These are phyloP conservation scores for Gremmenia infestans DNA, from an alignment of 2,329 filamentous ascomycete genomes.

Conservation along the genomic window DNA sequence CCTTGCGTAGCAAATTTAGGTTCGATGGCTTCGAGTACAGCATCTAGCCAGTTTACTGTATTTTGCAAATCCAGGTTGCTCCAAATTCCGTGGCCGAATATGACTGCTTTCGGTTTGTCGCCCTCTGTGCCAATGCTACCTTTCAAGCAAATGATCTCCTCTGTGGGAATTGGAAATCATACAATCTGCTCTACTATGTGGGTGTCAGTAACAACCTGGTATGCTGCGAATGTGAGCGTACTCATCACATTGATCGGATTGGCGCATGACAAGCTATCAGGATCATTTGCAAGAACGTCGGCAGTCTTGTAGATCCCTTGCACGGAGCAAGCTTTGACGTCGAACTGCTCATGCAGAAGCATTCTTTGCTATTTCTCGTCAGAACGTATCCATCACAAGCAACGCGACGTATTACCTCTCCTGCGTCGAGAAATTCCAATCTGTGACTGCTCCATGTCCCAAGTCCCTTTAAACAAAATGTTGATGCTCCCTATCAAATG, in stretches of 20 bases:
- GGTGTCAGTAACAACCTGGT: slow-evolving; percentile 23
- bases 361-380: slow-evolving; percentile 31
- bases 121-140: slow-evolving; percentile 29
- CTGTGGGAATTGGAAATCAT: slow-evolving; percentile 37
- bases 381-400: not conserved
- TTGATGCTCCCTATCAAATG: slow-evolving; percentile 45
- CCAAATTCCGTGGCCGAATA: slow-evolving; percentile 45
- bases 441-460: slow-evolving; percentile 44
- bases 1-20: slow-evolving; percentile 11
- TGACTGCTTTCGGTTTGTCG: slow-evolving; percentile 34
- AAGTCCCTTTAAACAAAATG: slow-evolving; percentile 41
- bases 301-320: slow-evolving; percentile 44
- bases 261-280: slow-evolving; percentile 37
- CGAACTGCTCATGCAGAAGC: slow-evolving; percentile 46
- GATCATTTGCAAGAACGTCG: slow-evolving; percentile 40
- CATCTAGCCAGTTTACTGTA: slow-evolving; percentile 38
- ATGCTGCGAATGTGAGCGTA: not conserved
- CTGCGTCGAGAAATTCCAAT: slow-evolving; percentile 43
- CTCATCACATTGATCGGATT: slow-evolving; percentile 34
- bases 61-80: slow-evolving; percentile 40
- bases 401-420: slow-evolving; percentile 30
- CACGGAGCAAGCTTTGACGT: slow-evolving; percentile 44
- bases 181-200: slow-evolving; percentile 38
- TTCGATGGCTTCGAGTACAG: slow-evolving; percentile 31
- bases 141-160: slow-evolving; percentile 37